Evolutionary conservation across 2,329 filamentous ascomycete species (phyloP), one percentile per base, ranked within the genome.

Genomic region (Bipolaris cookei): DNA sequence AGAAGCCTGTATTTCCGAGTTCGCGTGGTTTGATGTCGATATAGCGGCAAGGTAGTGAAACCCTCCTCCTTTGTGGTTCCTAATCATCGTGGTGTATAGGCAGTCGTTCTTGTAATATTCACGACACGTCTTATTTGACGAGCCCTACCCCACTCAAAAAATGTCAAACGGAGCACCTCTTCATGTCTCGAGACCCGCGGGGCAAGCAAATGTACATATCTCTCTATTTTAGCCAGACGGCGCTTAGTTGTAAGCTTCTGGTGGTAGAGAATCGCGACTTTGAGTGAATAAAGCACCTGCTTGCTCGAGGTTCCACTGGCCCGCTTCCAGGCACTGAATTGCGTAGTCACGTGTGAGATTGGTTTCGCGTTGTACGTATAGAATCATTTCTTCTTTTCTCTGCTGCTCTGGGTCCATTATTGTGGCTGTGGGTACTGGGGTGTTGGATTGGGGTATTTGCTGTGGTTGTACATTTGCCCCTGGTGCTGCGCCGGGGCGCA

Each of bases 281-380:
- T 88, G 84, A 61, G 88, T 84, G 72, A 97, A 97, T 30, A 90
- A 86, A 51, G 83, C 80, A 64, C 93, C 78, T 2, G 93, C 94
- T 63, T 85, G 84, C 35, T 90, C 85, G 46, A 93, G 86, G 72
- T 96, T 86, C 92, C 92, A 98, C 35, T 83, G 85, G 54, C 89
- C 91, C 57, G 92, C 87, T 2, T 86, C 83, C 14, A 98, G 82
- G 68, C 94, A 97, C 81, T 96, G 85, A 65, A 88, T 85, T 1
- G 92, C 90, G 73, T 90, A 96, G 56, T 90, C 82, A 8, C 88
- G 77, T 7, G 86, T 95, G 87, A 99, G 92, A 55, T 88, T 86
- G 1, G 93, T 97, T 68, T 87, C 87, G 63, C 86, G 87, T 63
- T 87, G 89, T 50, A 97, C 83, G 72, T 95, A 88, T 18, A 80